These are phyloP conservation scores for Alternaria triticina DNA, from an alignment of 2,329 filamentous ascomycete species.

Conservation along the genomic window DNA sequence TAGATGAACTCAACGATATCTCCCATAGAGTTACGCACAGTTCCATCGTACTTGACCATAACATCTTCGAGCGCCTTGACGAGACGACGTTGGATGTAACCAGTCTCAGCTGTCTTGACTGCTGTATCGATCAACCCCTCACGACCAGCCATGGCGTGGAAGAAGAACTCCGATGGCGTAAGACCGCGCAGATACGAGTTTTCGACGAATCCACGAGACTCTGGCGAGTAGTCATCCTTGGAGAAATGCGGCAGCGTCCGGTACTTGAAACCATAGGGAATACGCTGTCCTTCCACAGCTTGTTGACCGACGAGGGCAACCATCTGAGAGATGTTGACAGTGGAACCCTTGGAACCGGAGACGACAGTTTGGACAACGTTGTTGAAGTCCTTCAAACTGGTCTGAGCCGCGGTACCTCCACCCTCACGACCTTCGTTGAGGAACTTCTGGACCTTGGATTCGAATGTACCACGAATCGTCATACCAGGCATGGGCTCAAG, in stretches of 20 bases:
- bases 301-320: constrained; percentile 97
- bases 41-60: constrained; percentile 96
- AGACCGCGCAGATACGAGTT: constrained; percentile 97
- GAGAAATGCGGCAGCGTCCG: constrained; percentile 96
- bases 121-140: constrained; percentile 99
- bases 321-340: constrained; percentile 99
- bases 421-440: constrained; percentile 96
- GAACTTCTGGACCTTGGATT: constrained; percentile 93
- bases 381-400: constrained; percentile 93
- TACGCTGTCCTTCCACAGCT: constrained; percentile 97
- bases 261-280: constrained; percentile 99
- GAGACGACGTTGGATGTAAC: constrained; percentile 97
- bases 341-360: constrained; percentile 97
- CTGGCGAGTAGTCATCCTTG: constrained; percentile 98
- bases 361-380: constrained; percentile 96
- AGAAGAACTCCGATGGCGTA: constrained; percentile 97
- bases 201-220: constrained; percentile 96
- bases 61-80: constrained; percentile 98
- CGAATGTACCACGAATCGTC: constrained; percentile 98
- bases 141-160: constrained; percentile 99
- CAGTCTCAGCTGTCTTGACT: constrained; percentile 98
- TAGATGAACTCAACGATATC: constrained; percentile 98
- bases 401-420: constrained; percentile 89
- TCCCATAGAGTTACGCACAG: constrained; percentile 93
- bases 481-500: constrained; percentile 96